phyloP scores from a whole-genome alignment of 768 basidiomycete species.

The Mycena amicta region DNA sequence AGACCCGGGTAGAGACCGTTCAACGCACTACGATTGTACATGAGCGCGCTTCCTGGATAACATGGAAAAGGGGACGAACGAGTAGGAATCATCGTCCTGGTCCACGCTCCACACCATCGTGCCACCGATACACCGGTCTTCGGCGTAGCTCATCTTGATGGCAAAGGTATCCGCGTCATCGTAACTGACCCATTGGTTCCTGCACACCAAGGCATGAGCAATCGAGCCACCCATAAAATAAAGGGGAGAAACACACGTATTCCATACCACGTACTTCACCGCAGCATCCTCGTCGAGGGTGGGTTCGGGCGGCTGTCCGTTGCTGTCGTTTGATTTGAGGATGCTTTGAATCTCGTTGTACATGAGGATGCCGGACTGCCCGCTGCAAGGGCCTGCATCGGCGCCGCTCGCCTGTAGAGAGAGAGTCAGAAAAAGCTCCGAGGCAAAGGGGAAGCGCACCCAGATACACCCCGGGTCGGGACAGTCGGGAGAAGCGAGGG shows the following conservation, averaged over 20 bases:
- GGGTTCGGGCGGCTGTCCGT: not conserved
- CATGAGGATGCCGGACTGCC: constrained; percentile 4
- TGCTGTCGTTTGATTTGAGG: constrained; percentile 6
- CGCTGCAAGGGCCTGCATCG: constrained; percentile 15
- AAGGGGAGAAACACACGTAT: constrained; percentile 4
- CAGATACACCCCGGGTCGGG: constrained; percentile 24
- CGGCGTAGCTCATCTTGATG: constrained; percentile 26
- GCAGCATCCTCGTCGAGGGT: constrained; percentile 26
- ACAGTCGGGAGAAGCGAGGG: constrained; percentile 23
- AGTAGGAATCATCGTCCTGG: constrained; percentile 16
- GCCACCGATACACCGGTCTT: constrained; percentile 25
- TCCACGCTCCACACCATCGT: constrained; percentile 28
- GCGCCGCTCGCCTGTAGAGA: constrained; percentile 10
- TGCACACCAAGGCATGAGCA: no score
- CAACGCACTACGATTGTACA: not conserved
- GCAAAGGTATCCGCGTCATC: constrained; percentile 27
- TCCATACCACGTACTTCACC: constrained; percentile 29
- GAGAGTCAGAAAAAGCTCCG: not conserved
- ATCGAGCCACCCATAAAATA: not conserved
- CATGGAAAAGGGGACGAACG: constrained; percentile 2
- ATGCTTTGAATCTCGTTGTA: constrained; percentile 16
- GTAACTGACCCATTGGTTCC: constrained; percentile 32
- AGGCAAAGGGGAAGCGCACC: not conserved
- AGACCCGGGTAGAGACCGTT: constrained; percentile 4
- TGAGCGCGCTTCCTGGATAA: not conserved